Evolutionary conservation across 148 eudicot genomes (phyloP).

Genomic region (Talinum fruticosum): DNA sequence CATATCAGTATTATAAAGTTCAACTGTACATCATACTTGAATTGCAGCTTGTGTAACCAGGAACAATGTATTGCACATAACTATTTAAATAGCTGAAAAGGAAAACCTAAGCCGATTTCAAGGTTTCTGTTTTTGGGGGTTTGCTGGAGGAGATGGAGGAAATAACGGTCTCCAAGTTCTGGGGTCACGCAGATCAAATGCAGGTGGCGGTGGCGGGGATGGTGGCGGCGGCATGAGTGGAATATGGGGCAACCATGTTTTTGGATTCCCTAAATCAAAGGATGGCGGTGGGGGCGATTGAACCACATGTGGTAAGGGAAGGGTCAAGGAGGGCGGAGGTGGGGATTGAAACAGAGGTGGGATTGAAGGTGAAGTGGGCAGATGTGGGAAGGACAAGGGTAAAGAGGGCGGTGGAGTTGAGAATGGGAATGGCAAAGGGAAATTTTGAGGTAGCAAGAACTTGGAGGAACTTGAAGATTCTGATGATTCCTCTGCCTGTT

Average conservation of each 20-base stretch:
- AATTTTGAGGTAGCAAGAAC: conserved; percentile 36
- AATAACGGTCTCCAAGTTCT: conserved; percentile 38
- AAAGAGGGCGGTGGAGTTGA: conserved; percentile 22
- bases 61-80: conserved; percentile 16
- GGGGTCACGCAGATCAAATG: conserved; percentile 33
- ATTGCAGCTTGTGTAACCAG: conserved; percentile 13
- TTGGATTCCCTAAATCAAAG: conserved; percentile 30
- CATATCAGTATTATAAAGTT: conserved; percentile 16
- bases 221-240: conserved; percentile 28
- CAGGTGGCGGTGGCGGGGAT: conserved; percentile 30
- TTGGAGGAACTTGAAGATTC: conserved; percentile 36
- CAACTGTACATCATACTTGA: conserved; percentile 24
- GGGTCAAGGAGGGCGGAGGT: conserved; percentile 22
- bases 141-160: conserved; percentile 34
- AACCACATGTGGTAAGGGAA: conserved; percentile 20
- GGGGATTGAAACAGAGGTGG: conserved; percentile 13
- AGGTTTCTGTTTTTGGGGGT: conserved; percentile 23
- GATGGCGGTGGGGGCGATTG: conserved; percentile 23
- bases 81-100: background rate
- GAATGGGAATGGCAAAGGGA: conserved; percentile 28
- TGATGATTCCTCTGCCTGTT: conserved; percentile 14
- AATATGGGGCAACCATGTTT: conserved; percentile 31
- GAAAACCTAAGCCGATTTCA: conserved; percentile 1
- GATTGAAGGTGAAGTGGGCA: background rate
- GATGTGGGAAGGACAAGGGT: conserved; percentile 22